phyloP scores from a whole-genome alignment of 169 alveolate genomes.

The Besnoitia besnoiti region DNA sequence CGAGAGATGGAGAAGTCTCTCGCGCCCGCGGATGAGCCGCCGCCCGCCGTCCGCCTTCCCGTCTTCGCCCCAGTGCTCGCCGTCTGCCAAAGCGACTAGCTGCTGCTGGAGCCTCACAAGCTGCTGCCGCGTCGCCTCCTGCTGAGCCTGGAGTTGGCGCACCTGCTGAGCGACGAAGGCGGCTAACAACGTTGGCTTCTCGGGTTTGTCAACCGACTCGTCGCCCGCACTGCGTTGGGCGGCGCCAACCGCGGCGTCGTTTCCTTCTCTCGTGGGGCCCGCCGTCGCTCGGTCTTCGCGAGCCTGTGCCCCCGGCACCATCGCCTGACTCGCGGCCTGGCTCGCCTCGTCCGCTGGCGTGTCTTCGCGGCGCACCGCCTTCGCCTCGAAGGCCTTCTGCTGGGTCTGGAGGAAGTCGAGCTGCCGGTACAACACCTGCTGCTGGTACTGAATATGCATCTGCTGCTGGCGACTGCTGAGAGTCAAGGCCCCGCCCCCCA shows the following conservation, averaged over 20 bases:
- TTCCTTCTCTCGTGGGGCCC: too few species aligned
- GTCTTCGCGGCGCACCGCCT: background rate
- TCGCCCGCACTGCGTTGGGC: too few species aligned
- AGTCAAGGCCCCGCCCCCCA: background rate
- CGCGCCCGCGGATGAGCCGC: background rate
- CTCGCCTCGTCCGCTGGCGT: background rate
- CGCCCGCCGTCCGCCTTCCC: background rate
- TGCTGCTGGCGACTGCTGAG: background rate
- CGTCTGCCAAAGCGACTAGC: background rate
- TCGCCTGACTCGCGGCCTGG: background rate
- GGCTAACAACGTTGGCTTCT: too few species aligned
- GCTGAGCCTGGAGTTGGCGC: background rate
- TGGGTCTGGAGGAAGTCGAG: background rate
- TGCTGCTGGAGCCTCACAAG: background rate
- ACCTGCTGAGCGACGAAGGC: background rate
- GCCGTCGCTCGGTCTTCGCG: too few species aligned
- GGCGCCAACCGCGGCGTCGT: too few species aligned
- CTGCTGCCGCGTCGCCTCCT: background rate
- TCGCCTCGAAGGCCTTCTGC: background rate
- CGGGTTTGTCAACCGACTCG: too few species aligned
- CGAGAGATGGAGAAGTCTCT: background rate
- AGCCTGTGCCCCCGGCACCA: too few species aligned
- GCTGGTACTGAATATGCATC: conserved; percentile 11
- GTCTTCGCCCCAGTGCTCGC: background rate
- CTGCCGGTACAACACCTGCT: background rate